Base-by-base conservation (phyloP, 1,284 basidiomycete genomes). In the Sphaerobolus stellatus region DNA sequence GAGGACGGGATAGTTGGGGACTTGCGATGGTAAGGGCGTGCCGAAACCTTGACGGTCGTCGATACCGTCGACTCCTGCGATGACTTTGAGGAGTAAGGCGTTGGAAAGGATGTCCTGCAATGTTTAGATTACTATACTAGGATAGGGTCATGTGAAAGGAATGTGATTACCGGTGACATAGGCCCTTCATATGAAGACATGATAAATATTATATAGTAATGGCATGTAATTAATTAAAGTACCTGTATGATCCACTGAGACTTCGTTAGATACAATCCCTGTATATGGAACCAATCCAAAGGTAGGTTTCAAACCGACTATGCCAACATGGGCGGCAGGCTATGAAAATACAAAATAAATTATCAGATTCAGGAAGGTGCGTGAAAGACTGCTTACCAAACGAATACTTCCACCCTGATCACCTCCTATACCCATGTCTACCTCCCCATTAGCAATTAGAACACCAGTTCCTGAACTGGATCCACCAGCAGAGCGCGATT, bases 231-330 rank as follows among this genome's bases (percentile, higher is more conserved):
- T 30, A 11, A 22, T 33, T 30, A 13, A 28, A 73, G n/a, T 70
- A 13, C 72, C 72, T 16, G 67, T 69, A 43, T 76, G 74, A 62
- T 78, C 75, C 30, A 73, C 61, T 2, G 68, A 66, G 25, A 71
- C 65, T 49, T 77, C 75, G 29, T 71, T 70, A 14, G 73, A 72
- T 18, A 72, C 70, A 18, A 74, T 66, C 11, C 76, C 78, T 2
- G 78, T 78, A 62, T 78, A 79, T 0, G 78, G 77, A 3, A 79
- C 75, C 4, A 80, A 70, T 1, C 78, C 77, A 43, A 72, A 75
- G 2, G 76, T 77, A 1, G 78, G 75, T 59, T 79, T 79, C 29
- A 80, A 59, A 1, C 78, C 78, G 14, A 79, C 76, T 24, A 79
- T 69, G 8, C 78, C 78, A 56, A 73, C 75, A 47, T 73, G 71